Evolutionary conservation across 768 basidiomycete species (phyloP).

Genomic region (Russula abietina): DNA sequence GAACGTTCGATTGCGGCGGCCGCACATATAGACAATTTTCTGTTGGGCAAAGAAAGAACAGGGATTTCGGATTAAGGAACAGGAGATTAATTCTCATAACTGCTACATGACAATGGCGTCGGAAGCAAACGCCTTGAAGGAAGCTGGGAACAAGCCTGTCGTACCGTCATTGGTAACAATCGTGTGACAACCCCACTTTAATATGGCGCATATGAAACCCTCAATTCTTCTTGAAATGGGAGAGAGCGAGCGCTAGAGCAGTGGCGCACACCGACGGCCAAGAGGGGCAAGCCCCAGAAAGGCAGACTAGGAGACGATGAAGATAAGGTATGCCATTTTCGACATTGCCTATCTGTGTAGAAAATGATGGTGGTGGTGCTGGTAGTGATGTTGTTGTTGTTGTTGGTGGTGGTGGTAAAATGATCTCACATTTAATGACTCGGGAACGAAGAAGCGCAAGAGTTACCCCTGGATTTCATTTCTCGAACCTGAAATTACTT

Average conservation of each 20-base stretch:
- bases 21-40: not conserved
- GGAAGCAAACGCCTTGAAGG: conserved; percentile 1
- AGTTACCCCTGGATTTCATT: conserved; percentile 1
- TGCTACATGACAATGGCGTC: not conserved
- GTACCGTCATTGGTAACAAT: conserved; percentile 1
- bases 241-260: not conserved
- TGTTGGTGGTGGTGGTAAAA: not conserved
- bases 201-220: conserved; percentile 10
- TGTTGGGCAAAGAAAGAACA: not conserved
- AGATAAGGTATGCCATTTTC: not conserved
- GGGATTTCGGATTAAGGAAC: not conserved
- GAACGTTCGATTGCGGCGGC: too few relatives aligned
- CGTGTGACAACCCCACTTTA: conserved; percentile 4
- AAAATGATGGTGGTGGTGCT: too few relatives aligned
- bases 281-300: not conserved
- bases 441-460: not conserved
- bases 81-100: not conserved
- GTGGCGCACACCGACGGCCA: not conserved
- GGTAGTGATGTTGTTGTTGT: not conserved
- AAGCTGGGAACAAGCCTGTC: conserved; percentile 19
- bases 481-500: not conserved
- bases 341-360: not conserved
- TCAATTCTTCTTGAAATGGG: not conserved
- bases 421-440: not conserved
- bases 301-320: not conserved